phyloP scores from a whole-genome alignment of 768 basidiomycete species.

The Asterophora parasitica region DNA sequence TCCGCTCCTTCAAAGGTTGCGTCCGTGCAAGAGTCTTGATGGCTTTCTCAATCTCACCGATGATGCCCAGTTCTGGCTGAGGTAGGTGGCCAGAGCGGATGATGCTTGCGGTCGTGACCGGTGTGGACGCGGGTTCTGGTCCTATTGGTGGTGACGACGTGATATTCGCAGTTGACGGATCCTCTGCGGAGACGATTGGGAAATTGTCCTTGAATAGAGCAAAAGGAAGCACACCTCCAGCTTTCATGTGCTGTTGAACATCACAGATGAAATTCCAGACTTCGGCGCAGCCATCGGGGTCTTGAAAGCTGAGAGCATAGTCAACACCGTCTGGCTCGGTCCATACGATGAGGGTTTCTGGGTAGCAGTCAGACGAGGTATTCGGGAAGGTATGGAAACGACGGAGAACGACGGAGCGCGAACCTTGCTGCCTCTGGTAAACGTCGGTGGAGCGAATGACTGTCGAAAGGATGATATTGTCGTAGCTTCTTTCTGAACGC shows the following conservation, averaged over 20 bases:
- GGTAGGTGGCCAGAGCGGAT: conserved; percentile 74
- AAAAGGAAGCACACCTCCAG: conserved; percentile 42
- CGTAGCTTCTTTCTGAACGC: conserved; percentile 70
- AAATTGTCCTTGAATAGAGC: conserved; percentile 3
- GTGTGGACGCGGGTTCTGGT: conserved; percentile 49
- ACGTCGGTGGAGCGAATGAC: conserved; percentile 79
- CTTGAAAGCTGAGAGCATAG: conserved; percentile 96
- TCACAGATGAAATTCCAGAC: conserved; percentile 97
- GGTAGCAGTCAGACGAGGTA: background rate
- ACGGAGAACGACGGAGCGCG: too few relatives aligned
- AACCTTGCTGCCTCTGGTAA: conserved; percentile 81
- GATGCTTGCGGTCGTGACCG: conserved; percentile 57
- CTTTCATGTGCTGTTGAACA: conserved; percentile 80
- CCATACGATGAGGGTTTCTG: conserved; percentile 98
- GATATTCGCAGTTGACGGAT: conserved; percentile 37
- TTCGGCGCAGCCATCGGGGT: conserved; percentile 90
- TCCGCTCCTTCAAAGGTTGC: conserved; percentile 70
- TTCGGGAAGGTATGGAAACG: conserved; percentile 3
- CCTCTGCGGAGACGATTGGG: conserved; percentile 31
- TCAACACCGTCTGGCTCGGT: conserved; percentile 93
- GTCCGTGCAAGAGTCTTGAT: conserved; percentile 74
- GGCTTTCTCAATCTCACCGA: conserved; percentile 73
- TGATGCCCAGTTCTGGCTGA: conserved; percentile 68
- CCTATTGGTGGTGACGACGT: conserved; percentile 60
- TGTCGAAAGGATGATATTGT: conserved; percentile 72